phyloP scores from a whole-genome alignment of 2,329 filamentous ascomycete genomes.

The Cercospora nicotianae region DNA sequence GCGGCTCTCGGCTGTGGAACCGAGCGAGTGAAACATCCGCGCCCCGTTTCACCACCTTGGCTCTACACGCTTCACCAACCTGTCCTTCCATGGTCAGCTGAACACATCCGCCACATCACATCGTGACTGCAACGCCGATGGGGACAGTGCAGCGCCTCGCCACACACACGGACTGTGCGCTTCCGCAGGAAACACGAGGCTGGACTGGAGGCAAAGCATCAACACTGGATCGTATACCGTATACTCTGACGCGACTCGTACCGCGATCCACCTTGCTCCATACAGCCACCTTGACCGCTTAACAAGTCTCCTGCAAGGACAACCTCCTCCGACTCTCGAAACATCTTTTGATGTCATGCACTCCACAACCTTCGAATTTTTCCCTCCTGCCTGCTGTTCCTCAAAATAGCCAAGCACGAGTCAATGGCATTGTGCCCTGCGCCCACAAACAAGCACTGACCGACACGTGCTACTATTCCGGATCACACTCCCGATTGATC shows the following conservation, averaged over 20 bases:
- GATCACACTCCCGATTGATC: neutral
- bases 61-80: neutral
- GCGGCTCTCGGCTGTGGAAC: constrained; percentile 6
- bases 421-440: neutral
- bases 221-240: neutral
- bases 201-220: constrained; percentile 4
- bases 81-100: constrained; percentile 7
- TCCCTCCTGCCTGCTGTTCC: neutral
- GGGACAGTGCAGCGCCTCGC: neutral
- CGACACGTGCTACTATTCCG: neutral
- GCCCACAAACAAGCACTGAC: neutral
- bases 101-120: neutral
- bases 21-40: constrained; percentile 3
- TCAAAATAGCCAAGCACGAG: constrained; percentile 1
- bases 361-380: constrained; percentile 7
- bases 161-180: constrained; percentile 1
- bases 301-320: neutral
- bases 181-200: neutral
- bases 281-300: constrained; percentile 2
- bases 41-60: constrained; percentile 6
- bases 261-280: constrained; percentile 8
- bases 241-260: constrained; percentile 6
- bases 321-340: neutral
- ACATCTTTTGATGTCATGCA: constrained; percentile 1
- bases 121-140: neutral